Evolutionary conservation across 1,139 yeast genomes (phyloP).

Genomic region (Geotrichum candidum): DNA sequence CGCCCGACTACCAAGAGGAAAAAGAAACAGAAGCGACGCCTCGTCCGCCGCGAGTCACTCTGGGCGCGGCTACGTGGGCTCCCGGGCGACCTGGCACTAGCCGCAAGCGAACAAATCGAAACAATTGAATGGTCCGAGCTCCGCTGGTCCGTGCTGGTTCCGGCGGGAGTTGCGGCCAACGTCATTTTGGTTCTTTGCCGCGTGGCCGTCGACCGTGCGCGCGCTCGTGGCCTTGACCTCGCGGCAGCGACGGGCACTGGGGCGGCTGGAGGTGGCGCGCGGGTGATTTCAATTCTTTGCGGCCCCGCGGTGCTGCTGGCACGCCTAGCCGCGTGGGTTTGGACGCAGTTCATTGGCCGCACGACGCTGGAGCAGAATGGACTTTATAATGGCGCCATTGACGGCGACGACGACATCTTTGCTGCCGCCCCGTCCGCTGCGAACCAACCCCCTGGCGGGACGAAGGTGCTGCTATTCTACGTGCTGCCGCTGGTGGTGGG

Average conservation of each 20-base stretch:
- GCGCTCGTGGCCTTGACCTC: not conserved
- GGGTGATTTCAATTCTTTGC: too few relatives aligned
- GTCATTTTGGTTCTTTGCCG: slow-evolving; percentile 27
- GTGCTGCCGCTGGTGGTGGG: not conserved
- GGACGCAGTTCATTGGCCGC: not conserved
- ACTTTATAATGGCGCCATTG: not conserved
- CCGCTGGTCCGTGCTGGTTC: slow-evolving; percentile 43
- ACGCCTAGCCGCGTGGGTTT: not conserved
- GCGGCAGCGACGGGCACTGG: too few relatives aligned
- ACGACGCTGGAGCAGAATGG: not conserved
- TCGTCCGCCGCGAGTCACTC: slow-evolving; percentile 13
- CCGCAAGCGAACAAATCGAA: slow-evolving; percentile 48
- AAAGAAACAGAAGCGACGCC: not conserved
- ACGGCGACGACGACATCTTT: slow-evolving; percentile 2
- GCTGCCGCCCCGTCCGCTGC: not conserved
- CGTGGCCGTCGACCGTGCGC: slow-evolving; percentile 16
- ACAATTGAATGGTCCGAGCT: slow-evolving; percentile 64
- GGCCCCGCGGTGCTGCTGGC: not conserved
- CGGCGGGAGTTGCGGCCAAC: slow-evolving; percentile 42
- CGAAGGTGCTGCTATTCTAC: not conserved
- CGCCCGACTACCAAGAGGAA: not conserved
- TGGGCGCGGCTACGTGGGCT: not conserved
- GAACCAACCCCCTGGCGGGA: not conserved
- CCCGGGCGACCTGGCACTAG: slow-evolving; percentile 53
- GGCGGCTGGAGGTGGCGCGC: too few relatives aligned